A percentile compares a stretch with the other conserved stretches of the same genome.
These are phyloP conservation scores for Achaetomiella virescens DNA, from an alignment of 495 filamentous ascomycete species.

Conservation along the genomic window DNA sequence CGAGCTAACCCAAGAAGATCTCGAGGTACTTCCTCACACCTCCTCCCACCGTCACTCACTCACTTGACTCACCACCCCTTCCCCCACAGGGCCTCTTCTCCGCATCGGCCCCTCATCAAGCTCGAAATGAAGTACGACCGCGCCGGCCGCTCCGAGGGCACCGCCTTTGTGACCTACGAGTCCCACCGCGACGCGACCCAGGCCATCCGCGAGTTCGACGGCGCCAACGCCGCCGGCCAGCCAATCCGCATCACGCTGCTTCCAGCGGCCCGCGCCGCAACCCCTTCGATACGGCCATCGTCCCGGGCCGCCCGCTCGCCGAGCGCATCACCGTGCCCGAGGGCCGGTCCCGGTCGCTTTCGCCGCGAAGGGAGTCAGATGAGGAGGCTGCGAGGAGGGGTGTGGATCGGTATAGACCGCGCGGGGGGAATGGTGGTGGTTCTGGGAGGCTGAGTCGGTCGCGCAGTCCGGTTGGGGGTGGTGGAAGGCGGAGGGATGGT, in stretches of 20 bases:
- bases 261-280: constrained; percentile 37
- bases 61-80: constrained; percentile 1
- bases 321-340: constrained; percentile 63
- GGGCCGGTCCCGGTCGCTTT: constrained; percentile 43
- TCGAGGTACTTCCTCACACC: constrained; percentile 52
- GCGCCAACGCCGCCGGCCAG: constrained; percentile 86
- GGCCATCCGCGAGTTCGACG: constrained; percentile 78
- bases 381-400: constrained; percentile 57
- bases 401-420: constrained; percentile 82
- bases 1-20: constrained; percentile 80
- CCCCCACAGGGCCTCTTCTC: constrained; percentile 65
- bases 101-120: constrained; percentile 65
- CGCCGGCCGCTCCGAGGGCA: constrained; percentile 81
- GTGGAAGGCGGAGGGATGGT: constrained; percentile 24
- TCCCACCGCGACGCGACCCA: constrained; percentile 58
- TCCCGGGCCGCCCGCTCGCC: constrained; percentile 57
- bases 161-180: constrained; percentile 78
- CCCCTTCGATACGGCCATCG: constrained; percentile 53
- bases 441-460: constrained; percentile 35
- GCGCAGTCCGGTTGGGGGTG: constrained; percentile 38
- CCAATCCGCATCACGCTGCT: constrained; percentile 76
- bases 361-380: constrained; percentile 56
- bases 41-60: not conserved
- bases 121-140: constrained; percentile 80
- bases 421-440: constrained; percentile 32